A percentile compares a stretch with the other conserved stretches of the same genome.
phyloP scores from a whole-genome alignment of 1,284 basidiomycete species.

The Microbotryum violaceum region DNA sequence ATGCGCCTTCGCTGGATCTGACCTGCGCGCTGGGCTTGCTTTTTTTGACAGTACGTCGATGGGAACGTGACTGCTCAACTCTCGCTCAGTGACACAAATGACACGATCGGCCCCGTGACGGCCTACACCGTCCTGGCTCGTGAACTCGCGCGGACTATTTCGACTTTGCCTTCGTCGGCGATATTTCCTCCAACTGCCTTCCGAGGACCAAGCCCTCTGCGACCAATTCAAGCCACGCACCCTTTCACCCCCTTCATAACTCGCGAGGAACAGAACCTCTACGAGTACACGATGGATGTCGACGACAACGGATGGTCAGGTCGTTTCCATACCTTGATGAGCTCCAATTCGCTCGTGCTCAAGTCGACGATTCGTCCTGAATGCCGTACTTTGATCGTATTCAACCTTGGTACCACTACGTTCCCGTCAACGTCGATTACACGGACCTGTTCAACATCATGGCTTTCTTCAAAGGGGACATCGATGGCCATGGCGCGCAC shows the following conservation, averaged over 20 bases:
- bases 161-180: slow-evolving; percentile 20
- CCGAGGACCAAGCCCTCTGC: not conserved
- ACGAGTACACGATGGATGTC: slow-evolving; percentile 44
- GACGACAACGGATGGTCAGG: slow-evolving; percentile 45
- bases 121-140: slow-evolving; percentile 13
- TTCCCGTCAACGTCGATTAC: slow-evolving; percentile 46
- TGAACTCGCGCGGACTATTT: slow-evolving; percentile 16
- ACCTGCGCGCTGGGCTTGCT: not conserved
- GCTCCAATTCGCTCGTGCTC: slow-evolving; percentile 55
- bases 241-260: not conserved
- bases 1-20: not conserved
- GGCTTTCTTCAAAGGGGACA: slow-evolving; percentile 47
- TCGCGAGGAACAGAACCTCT: slow-evolving; percentile 27
- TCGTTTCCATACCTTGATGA: slow-evolving; percentile 46
- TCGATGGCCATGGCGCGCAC: slow-evolving; percentile 40
- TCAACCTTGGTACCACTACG: slow-evolving; percentile 35
- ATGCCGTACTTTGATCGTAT: slow-evolving; percentile 40
- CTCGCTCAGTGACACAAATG: slow-evolving; percentile 13
- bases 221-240: slow-evolving; percentile 13
- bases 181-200: slow-evolving; percentile 2
- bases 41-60: slow-evolving; percentile 4
- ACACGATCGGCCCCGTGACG: not conserved
- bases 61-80: slow-evolving; percentile 11
- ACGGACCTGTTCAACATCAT: slow-evolving; percentile 47
- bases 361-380: slow-evolving; percentile 59